A percentile compares a stretch with the other conserved stretches of the same genome.
Evolutionary conservation across 768 basidiomycete genomes (phyloP).

Genomic region (Pisolithus sp.): DNA sequence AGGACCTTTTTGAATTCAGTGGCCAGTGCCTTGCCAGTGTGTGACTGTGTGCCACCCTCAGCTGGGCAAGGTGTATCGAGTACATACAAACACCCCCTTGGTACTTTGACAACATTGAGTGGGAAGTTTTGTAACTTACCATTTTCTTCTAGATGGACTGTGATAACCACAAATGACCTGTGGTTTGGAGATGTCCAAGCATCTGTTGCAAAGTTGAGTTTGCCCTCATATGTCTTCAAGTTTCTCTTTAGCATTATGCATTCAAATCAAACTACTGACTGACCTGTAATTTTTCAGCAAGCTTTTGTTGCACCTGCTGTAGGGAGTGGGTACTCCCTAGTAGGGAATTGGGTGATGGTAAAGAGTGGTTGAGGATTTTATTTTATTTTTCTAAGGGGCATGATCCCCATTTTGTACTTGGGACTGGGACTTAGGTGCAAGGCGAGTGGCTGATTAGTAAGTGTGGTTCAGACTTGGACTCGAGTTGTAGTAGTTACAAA

Average conservation of each 20-base stretch:
- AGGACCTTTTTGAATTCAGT: conserved; percentile 13
- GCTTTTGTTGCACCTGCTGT: conserved; percentile 6
- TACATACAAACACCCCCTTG: conserved; percentile 5
- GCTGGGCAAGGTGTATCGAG: neutral
- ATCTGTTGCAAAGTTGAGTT: conserved; percentile 20
- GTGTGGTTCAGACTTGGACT: too few relatives aligned
- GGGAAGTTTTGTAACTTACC: conserved; percentile 10
- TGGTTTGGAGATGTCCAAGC: conserved; percentile 26
- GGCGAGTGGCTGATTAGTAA: too few relatives aligned
- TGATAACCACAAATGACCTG: conserved; percentile 13
- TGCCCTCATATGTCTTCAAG: conserved; percentile 15
- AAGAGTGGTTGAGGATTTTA: too few relatives aligned
- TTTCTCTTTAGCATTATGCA: neutral
- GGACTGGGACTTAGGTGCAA: too few relatives aligned
- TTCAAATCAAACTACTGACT: neutral
- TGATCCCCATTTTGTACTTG: too few relatives aligned
- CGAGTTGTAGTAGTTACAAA: too few relatives aligned
- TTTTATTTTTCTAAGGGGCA: too few relatives aligned
- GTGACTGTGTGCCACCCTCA: conserved; percentile 8
- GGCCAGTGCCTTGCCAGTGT: conserved; percentile 15
- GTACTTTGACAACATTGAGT: conserved; percentile 21
- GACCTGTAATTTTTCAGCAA: conserved; percentile 26
- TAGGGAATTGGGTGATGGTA: too few relatives aligned
- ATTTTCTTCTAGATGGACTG: conserved; percentile 14
- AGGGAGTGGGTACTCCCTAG: too few relatives aligned